These are phyloP conservation scores for Metrosideros polymorpha DNA, from an alignment of 441 rosid genomes.

Conservation along the genomic window DNA sequence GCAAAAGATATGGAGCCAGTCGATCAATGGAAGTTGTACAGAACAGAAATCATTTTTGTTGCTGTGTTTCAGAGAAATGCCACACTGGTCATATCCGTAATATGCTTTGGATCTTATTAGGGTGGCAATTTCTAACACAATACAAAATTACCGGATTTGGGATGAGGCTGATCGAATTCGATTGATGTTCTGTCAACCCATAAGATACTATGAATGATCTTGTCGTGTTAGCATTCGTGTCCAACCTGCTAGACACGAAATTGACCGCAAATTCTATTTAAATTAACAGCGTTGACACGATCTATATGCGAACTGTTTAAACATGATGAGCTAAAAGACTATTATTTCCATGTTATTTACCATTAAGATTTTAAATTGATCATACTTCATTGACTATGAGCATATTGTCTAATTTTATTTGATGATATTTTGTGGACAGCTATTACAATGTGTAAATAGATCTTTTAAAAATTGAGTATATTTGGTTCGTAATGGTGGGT, in stretches of 20 bases:
- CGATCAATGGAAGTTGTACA: background rate
- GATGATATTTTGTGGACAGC: background rate
- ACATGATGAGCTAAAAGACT: background rate
- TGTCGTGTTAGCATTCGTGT: background rate
- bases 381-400: background rate
- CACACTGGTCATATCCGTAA: background rate
- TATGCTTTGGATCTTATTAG: background rate
- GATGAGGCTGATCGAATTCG: accelerated
- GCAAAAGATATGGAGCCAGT: background rate
- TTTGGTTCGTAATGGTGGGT: background rate
- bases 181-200: background rate
- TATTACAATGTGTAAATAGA: background rate
- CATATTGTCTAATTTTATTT: background rate
- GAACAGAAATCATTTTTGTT: background rate
- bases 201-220: background rate
- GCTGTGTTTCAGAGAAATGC: background rate
- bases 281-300: background rate
- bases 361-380: background rate
- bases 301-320: background rate
- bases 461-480: background rate
- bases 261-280: background rate
- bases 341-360: background rate
- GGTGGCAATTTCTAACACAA: background rate
- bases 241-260: background rate
- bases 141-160: background rate